Evolutionary conservation across 345 rosid species (phyloP).

Genomic region (Bretschneidera sinensis): DNA sequence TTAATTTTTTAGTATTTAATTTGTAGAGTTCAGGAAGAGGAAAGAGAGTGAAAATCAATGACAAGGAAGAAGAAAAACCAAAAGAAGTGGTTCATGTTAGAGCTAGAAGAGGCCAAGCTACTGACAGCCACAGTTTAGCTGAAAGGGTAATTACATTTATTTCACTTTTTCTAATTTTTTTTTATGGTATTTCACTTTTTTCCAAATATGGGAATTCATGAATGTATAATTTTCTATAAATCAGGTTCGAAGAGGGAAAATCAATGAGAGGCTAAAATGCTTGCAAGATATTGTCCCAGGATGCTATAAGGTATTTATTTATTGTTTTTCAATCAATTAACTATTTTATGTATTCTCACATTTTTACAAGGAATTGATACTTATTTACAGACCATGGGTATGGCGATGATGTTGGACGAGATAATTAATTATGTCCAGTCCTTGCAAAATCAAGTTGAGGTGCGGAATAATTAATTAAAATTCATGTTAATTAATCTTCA

Average conservation of each 20-base stretch:
- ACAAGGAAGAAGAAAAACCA: constrained; percentile 36
- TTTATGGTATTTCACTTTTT: too few relatives aligned
- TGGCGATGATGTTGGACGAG: constrained; percentile 81
- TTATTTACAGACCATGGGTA: constrained; percentile 71
- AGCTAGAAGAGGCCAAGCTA: constrained; percentile 95
- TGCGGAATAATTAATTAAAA: constrained; percentile 24
- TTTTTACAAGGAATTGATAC: neutral
- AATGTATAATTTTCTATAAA: neutral
- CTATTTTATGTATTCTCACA: neutral
- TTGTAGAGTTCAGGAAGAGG: constrained; percentile 39
- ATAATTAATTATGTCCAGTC: constrained; percentile 80
- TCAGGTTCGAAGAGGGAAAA: constrained; percentile 76
- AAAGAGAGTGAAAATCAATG: constrained; percentile 43
- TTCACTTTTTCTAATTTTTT: neutral
- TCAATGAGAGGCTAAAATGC: constrained; percentile 64
- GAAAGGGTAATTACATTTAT: constrained; percentile 54
- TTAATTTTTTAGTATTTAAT: neutral
- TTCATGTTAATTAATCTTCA: too few relatives aligned
- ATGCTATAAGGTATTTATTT: constrained; percentile 54
- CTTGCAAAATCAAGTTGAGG: constrained; percentile 83
- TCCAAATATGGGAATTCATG: neutral
- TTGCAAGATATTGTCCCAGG: constrained; percentile 88
- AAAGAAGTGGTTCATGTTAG: constrained; percentile 85
- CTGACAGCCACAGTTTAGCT: constrained; percentile 90
- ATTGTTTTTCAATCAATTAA: neutral